Percentiles rank a stretch among this genome's conserved stretches.
These are phyloP conservation scores for Elongisporangium undulatum DNA, from an alignment of 352 stramenopile genomes.

Conservation along the genomic window DNA sequence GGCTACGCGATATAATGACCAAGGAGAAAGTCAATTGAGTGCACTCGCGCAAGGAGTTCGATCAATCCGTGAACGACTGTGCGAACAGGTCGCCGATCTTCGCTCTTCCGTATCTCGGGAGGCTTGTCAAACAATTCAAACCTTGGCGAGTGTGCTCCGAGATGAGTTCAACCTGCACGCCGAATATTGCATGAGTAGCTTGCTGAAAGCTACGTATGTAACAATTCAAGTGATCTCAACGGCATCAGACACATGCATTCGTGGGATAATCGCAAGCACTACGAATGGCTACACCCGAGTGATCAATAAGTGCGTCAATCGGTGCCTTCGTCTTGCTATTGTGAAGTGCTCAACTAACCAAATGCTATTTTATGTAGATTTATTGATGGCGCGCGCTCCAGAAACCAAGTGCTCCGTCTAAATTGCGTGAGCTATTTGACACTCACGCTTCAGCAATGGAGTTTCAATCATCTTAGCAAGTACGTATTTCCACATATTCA, in stretches of 20 bases:
- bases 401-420: conserved; percentile 68
- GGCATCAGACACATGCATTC: conserved; percentile 63
- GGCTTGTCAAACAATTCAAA: conserved; percentile 69
- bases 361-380: conserved; percentile 31
- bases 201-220: conserved; percentile 86
- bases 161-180: conserved; percentile 78
- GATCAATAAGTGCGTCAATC: conserved; percentile 57
- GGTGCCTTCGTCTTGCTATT: background rate
- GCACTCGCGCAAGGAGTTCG: conserved; percentile 42
- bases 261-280: conserved; percentile 71
- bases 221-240: conserved; percentile 85
- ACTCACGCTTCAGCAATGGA: conserved; percentile 66
- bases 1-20: conserved; percentile 30
- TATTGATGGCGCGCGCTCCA: conserved; percentile 65
- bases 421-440: conserved; percentile 78
- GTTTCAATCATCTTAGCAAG: conserved; percentile 59
- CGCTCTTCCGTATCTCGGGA: conserved; percentile 76
- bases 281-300: conserved; percentile 65
- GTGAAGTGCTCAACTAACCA: background rate
- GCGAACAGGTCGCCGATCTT: conserved; percentile 69
- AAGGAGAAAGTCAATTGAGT: conserved; percentile 17
- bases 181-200: conserved; percentile 59
- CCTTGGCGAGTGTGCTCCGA: conserved; percentile 43
- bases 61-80: conserved; percentile 53
- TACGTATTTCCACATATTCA: conserved; percentile 21